phyloP scores from a whole-genome alignment of 805 yeast species.

The Torulaspora maleeae region DNA sequence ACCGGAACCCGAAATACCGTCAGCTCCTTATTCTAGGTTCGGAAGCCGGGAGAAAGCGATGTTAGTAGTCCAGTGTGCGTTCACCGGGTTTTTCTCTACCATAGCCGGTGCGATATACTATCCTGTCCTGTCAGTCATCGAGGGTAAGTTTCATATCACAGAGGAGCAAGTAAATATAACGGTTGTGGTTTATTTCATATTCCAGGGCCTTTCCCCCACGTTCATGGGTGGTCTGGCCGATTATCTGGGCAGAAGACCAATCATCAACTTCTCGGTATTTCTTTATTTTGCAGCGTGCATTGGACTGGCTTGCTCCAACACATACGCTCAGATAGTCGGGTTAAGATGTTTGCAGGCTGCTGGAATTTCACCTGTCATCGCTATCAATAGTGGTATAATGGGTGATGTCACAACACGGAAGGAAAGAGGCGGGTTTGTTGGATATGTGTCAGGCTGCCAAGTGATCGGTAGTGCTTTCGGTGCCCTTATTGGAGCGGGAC shows the following conservation, averaged over 20 bases:
- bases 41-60: conserved; percentile 39
- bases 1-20: neutral
- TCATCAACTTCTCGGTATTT: conserved; percentile 49
- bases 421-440: conserved; percentile 68
- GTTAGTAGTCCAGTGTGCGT: conserved; percentile 40
- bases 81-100: conserved; percentile 61
- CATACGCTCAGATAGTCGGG: conserved; percentile 57
- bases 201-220: conserved; percentile 76
- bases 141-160: conserved; percentile 48
- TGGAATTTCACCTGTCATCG: conserved; percentile 70
- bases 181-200: conserved; percentile 67
- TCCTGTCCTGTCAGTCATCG: conserved; percentile 64
- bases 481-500: conserved; percentile 55
- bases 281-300: conserved; percentile 58
- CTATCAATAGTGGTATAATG: conserved; percentile 63
- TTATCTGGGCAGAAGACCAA: conserved; percentile 65
- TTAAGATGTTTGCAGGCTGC: conserved; percentile 73
- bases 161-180: conserved; percentile 61
- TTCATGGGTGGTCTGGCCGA: conserved; percentile 68
- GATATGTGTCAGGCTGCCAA: conserved; percentile 59
- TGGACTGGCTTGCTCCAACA: conserved; percentile 57
- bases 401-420: conserved; percentile 66
- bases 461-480: conserved; percentile 75
- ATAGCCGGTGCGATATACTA: conserved; percentile 74
- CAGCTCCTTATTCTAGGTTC: conserved; percentile 44